Evolutionary conservation across 306 rosid genomes (phyloP).

Genomic region (Castanospermum australe): DNA sequence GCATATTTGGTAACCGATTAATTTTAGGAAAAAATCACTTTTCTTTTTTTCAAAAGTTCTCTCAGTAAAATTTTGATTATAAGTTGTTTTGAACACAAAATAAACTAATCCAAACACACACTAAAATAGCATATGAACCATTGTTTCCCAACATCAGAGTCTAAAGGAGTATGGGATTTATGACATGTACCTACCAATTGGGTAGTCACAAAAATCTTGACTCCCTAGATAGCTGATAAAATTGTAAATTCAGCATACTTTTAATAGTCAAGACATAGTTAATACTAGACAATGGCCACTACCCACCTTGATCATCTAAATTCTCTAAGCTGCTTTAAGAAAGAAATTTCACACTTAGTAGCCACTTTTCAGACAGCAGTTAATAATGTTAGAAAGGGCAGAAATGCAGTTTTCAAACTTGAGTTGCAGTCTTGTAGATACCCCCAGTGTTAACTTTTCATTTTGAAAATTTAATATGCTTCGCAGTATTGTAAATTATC

Average conservation of each 20-base stretch:
- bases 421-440: not conserved
- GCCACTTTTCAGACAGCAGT: conserved; percentile 1
- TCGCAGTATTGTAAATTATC: not conserved
- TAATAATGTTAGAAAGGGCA: not conserved
- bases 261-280: not conserved
- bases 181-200: not conserved
- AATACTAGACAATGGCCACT: not conserved
- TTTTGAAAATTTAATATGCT: not conserved
- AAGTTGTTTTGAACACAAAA: no score
- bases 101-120: no score
- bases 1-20: no score
- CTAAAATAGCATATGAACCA: no score
- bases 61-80: no score
- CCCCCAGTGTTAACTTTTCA: not conserved
- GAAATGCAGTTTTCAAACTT: not conserved
- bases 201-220: not conserved
- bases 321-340: not conserved
- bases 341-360: not conserved
- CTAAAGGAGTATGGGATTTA: conserved; percentile 18
- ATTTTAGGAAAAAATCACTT: no score
- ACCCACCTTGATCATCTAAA: conserved; percentile 13
- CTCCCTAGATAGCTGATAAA: not conserved
- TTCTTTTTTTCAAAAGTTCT: no score
- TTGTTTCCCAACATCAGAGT: no score
- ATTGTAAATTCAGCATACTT: conserved; percentile 12